Base-by-base conservation (phyloP, 2,329 filamentous ascomycete species). In the Pseudocercospora vitis region DNA sequence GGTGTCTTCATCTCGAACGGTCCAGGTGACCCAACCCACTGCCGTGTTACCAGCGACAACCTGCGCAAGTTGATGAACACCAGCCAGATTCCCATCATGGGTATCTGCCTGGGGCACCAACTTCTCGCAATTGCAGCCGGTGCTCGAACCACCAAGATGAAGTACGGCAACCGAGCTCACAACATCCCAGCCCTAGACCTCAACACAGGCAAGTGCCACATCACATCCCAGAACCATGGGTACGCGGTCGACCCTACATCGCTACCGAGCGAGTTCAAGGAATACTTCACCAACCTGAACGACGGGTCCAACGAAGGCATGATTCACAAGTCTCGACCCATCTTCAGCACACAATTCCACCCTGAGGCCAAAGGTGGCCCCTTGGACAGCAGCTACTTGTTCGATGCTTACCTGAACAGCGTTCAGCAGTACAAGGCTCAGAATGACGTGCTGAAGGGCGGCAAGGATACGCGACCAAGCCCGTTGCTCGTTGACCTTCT, bases 1-100 rank as follows among this genome's bases (percentile, higher is more conserved):
- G 94, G 94, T 69, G 86, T 99, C 69, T 99, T 99, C 82, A 96
- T 97, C 78, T 96, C 91, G 75, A 99, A 99, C 77, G 94, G 94
- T 56, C 94, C 94, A 23, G 94, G 94, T 76, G 94, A 99, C 76
- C 94, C 94, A 65, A 97, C 91, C 35, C 94, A 99, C 77, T 96
- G 91, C 79, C 88, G 91, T 70, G 84, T 90, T 68, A 96, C 94
- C 33, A 90, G 95, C 61, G 92, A 95, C 82, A 91, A 95, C 78
- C 83, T 99, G 52, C 81, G 82, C 66, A 88, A 90, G 68, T 78
- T 99, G 67, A 96, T 99, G 83, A 89, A 95, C 73, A 86, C 84
- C 19, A 96, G 90, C 44, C 86, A 91, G 65, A 82, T 96, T 28
- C 94, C 94, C 55, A 86, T 99, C 75, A 95, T 99, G 85, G 94